Evolutionary conservation across 2,329 filamentous ascomycete genomes (phyloP).

Genomic region (Aureobasidium sp.): DNA sequence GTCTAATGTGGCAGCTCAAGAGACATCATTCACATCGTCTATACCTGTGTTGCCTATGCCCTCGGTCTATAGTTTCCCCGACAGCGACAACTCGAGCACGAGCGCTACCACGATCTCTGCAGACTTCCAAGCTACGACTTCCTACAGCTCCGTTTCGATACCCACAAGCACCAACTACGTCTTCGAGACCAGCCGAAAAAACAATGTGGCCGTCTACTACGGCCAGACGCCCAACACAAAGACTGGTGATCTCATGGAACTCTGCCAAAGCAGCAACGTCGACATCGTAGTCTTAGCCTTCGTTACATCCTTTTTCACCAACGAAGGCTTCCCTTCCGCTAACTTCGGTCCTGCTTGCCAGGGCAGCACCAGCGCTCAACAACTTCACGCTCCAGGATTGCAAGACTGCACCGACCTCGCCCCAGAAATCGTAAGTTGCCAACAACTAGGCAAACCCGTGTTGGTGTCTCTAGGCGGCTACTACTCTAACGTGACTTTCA

Average conservation of each 20-base stretch:
- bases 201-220: slow-evolving; percentile 29
- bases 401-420: slow-evolving; percentile 31
- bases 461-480: slow-evolving; percentile 31
- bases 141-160: background rate
- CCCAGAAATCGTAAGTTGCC: slow-evolving; percentile 27
- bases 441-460: slow-evolving; percentile 31
- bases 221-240: slow-evolving; percentile 21
- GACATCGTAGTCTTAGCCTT: slow-evolving; percentile 31
- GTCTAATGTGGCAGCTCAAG: background rate
- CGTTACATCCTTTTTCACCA: slow-evolving; percentile 25
- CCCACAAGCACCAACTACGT: slow-evolving; percentile 14
- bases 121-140: background rate
- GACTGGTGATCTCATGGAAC: slow-evolving; percentile 21
- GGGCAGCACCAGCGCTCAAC: slow-evolving; percentile 24
- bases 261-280: slow-evolving; percentile 27
- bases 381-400: slow-evolving; percentile 28
- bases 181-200: slow-evolving; percentile 20
- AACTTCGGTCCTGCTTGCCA: slow-evolving; percentile 29
- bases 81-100: background rate
- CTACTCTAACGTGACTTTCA: slow-evolving; percentile 22
- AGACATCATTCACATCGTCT: background rate
- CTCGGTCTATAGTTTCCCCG: background rate
- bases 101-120: background rate
- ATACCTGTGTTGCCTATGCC: background rate
- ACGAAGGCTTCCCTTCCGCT: slow-evolving; percentile 25